These are phyloP conservation scores for Opeltia flavorubescens DNA, from an alignment of 495 filamentous ascomycete species.

Conservation along the genomic window DNA sequence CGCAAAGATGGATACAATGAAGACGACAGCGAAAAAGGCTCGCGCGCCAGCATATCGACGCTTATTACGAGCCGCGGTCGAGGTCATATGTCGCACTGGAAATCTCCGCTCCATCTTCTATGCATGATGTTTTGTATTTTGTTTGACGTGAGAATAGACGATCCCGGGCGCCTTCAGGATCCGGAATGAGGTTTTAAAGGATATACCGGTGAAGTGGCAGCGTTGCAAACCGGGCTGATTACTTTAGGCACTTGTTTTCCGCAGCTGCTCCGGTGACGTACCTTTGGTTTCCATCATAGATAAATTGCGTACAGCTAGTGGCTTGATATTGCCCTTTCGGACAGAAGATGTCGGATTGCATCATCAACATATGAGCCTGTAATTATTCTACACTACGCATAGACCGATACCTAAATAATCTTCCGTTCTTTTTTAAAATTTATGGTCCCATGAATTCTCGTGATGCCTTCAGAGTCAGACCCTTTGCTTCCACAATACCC, in stretches of 20 bases:
- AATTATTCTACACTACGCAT: neutral
- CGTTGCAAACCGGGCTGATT: too few relatives aligned
- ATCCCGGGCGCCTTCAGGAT: too few relatives aligned
- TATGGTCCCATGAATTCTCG: neutral
- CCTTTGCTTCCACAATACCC: constrained; percentile 11
- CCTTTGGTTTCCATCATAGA: too few relatives aligned
- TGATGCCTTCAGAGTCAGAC: constrained; percentile 14
- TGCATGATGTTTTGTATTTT: constrained; percentile 9
- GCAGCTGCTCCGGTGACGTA: too few relatives aligned
- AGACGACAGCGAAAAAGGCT: constrained; percentile 23
- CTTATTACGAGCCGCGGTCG: neutral
- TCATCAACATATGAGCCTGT: neutral
- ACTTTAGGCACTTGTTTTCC: too few relatives aligned
- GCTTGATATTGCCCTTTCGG: too few relatives aligned
- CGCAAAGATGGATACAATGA: constrained; percentile 19
- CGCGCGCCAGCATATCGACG: constrained; percentile 18
- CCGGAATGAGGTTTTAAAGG: too few relatives aligned
- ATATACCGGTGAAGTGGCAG: too few relatives aligned
- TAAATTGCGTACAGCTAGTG: too few relatives aligned
- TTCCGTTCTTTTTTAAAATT: too few relatives aligned
- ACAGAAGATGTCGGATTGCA: too few relatives aligned
- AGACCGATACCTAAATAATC: too few relatives aligned
- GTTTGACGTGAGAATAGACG: neutral
- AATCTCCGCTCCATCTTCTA: constrained; percentile 7
- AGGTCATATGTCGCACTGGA: constrained; percentile 4